Evolutionary conservation across 768 basidiomycete species (phyloP).

Genomic region (Lactarius hatsudake): DNA sequence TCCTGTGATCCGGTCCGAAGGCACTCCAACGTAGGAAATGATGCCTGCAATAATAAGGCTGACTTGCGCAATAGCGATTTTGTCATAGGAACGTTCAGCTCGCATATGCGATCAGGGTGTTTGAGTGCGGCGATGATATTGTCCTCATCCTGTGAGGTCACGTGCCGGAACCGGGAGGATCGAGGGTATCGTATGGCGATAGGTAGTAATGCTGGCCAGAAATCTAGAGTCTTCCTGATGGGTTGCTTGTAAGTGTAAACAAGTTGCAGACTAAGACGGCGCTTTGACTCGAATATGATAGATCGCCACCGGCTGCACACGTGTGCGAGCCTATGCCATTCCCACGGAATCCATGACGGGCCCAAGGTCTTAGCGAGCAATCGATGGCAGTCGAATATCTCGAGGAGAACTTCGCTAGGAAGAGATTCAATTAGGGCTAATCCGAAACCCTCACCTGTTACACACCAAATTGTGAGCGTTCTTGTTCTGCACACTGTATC

Average conservation of each 20-base stretch:
- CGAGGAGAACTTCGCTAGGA: slow-evolving; percentile 14
- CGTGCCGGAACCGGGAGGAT: too few species aligned
- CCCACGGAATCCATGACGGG: not conserved
- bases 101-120: not conserved
- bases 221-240: not conserved
- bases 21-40: not conserved
- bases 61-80: not conserved
- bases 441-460: not conserved
- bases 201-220: slow-evolving; percentile 11
- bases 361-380: not conserved
- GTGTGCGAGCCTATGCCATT: slow-evolving; percentile 17
- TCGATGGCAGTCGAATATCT: slow-evolving; percentile 10
- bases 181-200: not conserved
- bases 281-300: slow-evolving; percentile 9
- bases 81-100: not conserved
- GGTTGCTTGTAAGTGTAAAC: slow-evolving; percentile 5
- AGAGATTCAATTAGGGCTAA: not conserved
- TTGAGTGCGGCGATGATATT: slow-evolving; percentile 11
- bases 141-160: not conserved
- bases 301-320: slow-evolving; percentile 12
- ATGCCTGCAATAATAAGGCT: not conserved
- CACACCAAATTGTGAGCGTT: not conserved
- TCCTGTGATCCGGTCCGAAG: not conserved
- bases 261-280: slow-evolving; percentile 2
- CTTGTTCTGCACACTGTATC: not conserved